A percentile compares a stretch with the other conserved stretches of the same genome.
Evolutionary conservation across 345 rosid species (phyloP).

Genomic region (Laguncularia racemosa): DNA sequence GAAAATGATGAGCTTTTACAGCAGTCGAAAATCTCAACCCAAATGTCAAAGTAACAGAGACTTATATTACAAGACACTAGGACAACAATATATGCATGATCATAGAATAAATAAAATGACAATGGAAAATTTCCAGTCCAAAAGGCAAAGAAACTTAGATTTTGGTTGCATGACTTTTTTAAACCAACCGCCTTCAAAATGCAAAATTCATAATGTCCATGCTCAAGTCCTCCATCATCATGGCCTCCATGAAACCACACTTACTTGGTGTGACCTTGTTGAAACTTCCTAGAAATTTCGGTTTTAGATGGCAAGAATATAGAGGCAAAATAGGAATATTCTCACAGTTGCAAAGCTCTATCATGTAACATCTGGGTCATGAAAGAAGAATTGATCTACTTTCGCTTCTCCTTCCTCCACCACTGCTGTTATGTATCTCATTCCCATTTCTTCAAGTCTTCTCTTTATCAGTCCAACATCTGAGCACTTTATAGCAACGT

Average conservation of each 20-base stretch:
- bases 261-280: slow-evolving; percentile 21
- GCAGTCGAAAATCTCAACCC: too few species aligned
- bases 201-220: slow-evolving; percentile 51
- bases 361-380: slow-evolving; percentile 62
- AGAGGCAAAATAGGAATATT: slow-evolving; percentile 41
- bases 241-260: slow-evolving; percentile 41
- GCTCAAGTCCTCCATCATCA: slow-evolving; percentile 55
- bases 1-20: too few species aligned
- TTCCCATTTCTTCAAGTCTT: slow-evolving; percentile 39
- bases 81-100: too few species aligned
- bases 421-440: slow-evolving; percentile 36
- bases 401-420: slow-evolving; percentile 42
- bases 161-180: too few species aligned
- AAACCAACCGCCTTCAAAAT: slow-evolving; percentile 15
- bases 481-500: slow-evolving; percentile 21
- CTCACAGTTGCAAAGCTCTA: slow-evolving; percentile 53
- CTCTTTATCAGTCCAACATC: slow-evolving; percentile 41
- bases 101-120: too few species aligned
- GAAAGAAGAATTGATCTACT: slow-evolving; percentile 54
- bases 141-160: too few species aligned
- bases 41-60: too few species aligned
- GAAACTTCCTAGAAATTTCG: slow-evolving; percentile 17
- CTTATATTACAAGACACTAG: too few species aligned
- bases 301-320: slow-evolving; percentile 30
- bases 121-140: too few species aligned